Evolutionary conservation across 305 asterid genomes (phyloP).

Genomic region (Rubia tinctorum): DNA sequence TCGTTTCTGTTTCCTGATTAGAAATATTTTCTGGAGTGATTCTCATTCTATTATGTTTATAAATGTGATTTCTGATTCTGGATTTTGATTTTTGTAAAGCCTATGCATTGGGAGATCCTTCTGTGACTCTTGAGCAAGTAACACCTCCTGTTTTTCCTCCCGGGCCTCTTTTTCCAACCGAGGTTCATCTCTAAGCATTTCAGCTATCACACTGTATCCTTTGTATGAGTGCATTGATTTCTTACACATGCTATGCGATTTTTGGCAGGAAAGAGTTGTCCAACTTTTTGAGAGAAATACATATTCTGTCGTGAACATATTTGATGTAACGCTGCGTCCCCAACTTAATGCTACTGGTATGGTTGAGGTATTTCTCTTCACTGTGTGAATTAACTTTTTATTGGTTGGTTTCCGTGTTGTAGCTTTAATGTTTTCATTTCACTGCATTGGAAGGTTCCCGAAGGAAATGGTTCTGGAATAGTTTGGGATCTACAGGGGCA

Average conservation of each 20-base stretch:
- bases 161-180: conserved; percentile 74
- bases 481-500: conserved; percentile 97
- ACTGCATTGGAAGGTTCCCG: conserved; percentile 62
- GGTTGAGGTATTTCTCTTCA: conserved; percentile 66
- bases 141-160: conserved; percentile 69
- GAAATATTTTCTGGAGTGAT: background rate
- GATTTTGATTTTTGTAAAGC: conserved; percentile 45
- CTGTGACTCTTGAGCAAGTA: conserved; percentile 85
- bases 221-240: conserved; percentile 25
- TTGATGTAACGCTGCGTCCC: conserved; percentile 89
- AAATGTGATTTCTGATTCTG: conserved; percentile 4
- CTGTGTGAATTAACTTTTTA: background rate
- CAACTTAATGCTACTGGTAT: conserved; percentile 77
- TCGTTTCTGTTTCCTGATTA: background rate
- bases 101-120: conserved; percentile 84
- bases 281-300: conserved; percentile 89
- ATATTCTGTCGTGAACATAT: conserved; percentile 91
- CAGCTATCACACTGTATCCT: conserved; percentile 13
- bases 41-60: background rate
- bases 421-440: background rate
- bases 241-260: background rate
- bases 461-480: conserved; percentile 99
- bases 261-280: conserved; percentile 89
- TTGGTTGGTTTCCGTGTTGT: background rate
- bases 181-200: conserved; percentile 43